These are phyloP conservation scores for Hypoxylon perforatum DNA, from an alignment of 495 filamentous ascomycete species.

Conservation along the genomic window DNA sequence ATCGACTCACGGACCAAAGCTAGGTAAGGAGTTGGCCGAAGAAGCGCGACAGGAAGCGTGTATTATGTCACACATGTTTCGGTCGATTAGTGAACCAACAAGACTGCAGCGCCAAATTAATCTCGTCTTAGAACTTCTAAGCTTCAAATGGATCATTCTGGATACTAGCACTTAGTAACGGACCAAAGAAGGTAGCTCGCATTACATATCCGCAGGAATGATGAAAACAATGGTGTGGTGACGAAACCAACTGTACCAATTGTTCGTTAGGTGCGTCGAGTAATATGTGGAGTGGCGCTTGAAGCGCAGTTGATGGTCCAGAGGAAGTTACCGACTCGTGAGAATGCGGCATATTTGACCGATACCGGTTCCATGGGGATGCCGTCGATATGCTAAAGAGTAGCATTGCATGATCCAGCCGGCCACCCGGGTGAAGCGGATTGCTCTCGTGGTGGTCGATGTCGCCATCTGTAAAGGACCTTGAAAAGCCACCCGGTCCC, in stretches of 20 bases:
- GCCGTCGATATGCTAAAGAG: constrained; percentile 20
- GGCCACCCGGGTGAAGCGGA: constrained; percentile 12
- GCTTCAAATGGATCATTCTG: not conserved
- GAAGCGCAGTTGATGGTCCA: not conserved
- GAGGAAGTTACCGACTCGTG: constrained; percentile 8
- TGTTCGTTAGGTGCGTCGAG: not conserved
- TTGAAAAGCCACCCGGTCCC: constrained; percentile 9
- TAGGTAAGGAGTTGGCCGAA: not conserved
- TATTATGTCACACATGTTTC: not conserved
- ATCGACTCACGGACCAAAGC: not conserved
- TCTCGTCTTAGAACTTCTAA: not conserved
- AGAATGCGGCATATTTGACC: constrained; percentile 14
- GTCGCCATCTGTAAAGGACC: constrained; percentile 10
- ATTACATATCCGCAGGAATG: not conserved
- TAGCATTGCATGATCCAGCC: constrained; percentile 17
- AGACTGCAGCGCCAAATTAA: not conserved
- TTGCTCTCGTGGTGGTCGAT: constrained; percentile 8
- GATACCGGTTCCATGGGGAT: constrained; percentile 10
- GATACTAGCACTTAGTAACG: not conserved
- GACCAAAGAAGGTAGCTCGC: not conserved
- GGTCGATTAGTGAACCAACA: constrained; percentile 5
- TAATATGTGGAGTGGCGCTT: not conserved
- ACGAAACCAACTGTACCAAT: constrained; percentile 3
- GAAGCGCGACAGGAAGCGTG: not conserved
- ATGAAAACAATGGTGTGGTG: not conserved